Evolutionary conservation across 768 basidiomycete genomes (phyloP).

Genomic region (Kwoniella dendrophila): DNA sequence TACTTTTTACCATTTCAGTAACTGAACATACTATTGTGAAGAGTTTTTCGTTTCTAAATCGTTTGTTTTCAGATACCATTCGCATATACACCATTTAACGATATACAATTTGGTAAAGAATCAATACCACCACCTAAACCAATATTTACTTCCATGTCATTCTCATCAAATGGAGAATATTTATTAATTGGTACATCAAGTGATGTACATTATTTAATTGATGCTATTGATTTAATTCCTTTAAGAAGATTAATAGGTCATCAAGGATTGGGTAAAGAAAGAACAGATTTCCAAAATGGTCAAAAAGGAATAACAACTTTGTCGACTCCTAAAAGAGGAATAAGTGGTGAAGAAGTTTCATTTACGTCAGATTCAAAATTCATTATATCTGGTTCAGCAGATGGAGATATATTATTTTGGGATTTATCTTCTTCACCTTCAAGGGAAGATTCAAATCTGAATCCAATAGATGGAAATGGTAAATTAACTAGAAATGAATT

Average conservation of each 20-base stretch:
- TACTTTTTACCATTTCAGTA: background rate
- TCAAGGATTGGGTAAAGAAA: conserved; percentile 75
- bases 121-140: conserved; percentile 85
- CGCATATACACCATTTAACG: conserved; percentile 76
- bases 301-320: conserved; percentile 66
- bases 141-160: conserved; percentile 85
- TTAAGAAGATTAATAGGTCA: conserved; percentile 85
- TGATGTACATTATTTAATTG: conserved; percentile 88
- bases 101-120: conserved; percentile 71
- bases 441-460: conserved; percentile 52
- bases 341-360: conserved; percentile 87
- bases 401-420: conserved; percentile 86
- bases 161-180: conserved; percentile 87
- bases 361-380: conserved; percentile 96
- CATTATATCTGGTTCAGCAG: conserved; percentile 70
- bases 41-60: background rate
- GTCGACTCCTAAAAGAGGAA: conserved; percentile 73
- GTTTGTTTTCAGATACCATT: conserved; percentile 67
- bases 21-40: background rate
- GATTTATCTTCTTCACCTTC: no score
- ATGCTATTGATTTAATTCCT: conserved; percentile 82
- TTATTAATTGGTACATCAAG: conserved; percentile 90
- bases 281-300: conserved; percentile 56
- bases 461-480: conserved; percentile 28
- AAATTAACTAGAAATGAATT: conserved; percentile 16